These are phyloP conservation scores for Phytophthora lateralis DNA, from an alignment of 352 stramenopile species.

Conservation along the genomic window DNA sequence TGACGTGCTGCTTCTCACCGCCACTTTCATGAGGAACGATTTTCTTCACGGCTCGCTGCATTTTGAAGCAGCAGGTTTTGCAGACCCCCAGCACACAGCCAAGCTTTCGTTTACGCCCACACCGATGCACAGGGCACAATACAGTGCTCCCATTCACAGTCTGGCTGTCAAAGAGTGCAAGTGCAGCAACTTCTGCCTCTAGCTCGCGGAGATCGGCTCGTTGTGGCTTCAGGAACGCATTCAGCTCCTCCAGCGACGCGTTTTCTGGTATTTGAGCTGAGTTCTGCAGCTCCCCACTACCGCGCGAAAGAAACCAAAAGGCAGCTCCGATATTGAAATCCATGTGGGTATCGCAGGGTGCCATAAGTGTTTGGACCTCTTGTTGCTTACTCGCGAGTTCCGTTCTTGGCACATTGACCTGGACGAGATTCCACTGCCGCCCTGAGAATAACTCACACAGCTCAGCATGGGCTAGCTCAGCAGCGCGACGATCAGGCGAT, in stretches of 20 bases:
- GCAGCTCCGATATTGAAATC: constrained; percentile 97
- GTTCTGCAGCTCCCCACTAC: constrained; percentile 41
- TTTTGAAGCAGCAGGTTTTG: constrained; percentile 53
- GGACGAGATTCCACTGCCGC: constrained; percentile 85
- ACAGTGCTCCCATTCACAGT: background rate
- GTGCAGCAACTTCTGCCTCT: constrained; percentile 33
- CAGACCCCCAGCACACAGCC: constrained; percentile 53
- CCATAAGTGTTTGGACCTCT: constrained; percentile 81
- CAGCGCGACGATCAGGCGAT: constrained; percentile 93
- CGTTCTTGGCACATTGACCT: constrained; percentile 79
- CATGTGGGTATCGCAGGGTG: constrained; percentile 93
- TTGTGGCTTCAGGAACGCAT: constrained; percentile 44
- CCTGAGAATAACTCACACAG: constrained; percentile 85
- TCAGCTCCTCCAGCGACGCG: constrained; percentile 34
- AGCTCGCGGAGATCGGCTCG: constrained; percentile 24
- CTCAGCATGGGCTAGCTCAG: constrained; percentile 80
- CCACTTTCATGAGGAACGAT: constrained; percentile 4
- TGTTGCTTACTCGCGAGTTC: constrained; percentile 72
- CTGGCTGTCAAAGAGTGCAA: constrained; percentile 33
- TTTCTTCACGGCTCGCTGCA: constrained; percentile 41
- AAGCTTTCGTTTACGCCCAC: constrained; percentile 50
- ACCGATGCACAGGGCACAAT: constrained; percentile 45
- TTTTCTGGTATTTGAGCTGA: constrained; percentile 1
- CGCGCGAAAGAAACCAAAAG: constrained; percentile 94
- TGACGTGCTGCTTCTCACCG: background rate